phyloP scores from a whole-genome alignment of 2,329 filamentous ascomycete species.

The Ophiostoma piceae region DNA sequence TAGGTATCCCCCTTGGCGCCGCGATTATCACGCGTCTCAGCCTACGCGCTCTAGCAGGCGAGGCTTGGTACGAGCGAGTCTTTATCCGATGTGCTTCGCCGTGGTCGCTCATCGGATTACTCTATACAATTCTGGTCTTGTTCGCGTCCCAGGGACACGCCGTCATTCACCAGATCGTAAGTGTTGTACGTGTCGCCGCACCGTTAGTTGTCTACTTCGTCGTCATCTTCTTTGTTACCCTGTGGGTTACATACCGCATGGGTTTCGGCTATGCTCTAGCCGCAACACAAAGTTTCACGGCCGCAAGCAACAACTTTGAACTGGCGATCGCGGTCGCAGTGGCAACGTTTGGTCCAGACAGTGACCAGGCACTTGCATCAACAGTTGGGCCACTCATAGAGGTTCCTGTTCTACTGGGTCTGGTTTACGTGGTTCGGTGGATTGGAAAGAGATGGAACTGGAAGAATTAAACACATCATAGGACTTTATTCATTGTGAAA shows the following conservation, averaged over 20 bases:
- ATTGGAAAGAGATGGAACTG: too few relatives aligned
- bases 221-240: slow-evolving; percentile 65
- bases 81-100: slow-evolving; percentile 67
- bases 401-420: slow-evolving; percentile 69
- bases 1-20: slow-evolving; percentile 76
- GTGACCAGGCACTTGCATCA: slow-evolving; percentile 72
- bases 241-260: slow-evolving; percentile 56
- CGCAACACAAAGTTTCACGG: slow-evolving; percentile 78
- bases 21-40: slow-evolving; percentile 67
- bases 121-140: slow-evolving; percentile 82
- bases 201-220: slow-evolving; percentile 78
- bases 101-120: slow-evolving; percentile 71
- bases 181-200: slow-evolving; percentile 73
- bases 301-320: slow-evolving; percentile 90
- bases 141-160: slow-evolving; percentile 75
- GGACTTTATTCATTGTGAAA: too few relatives aligned
- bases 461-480: too few relatives aligned
- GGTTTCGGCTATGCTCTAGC: slow-evolving; percentile 68
- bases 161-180: slow-evolving; percentile 77
- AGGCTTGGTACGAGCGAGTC: slow-evolving; percentile 58
- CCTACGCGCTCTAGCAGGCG: slow-evolving; percentile 50
- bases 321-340: slow-evolving; percentile 84
- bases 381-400: slow-evolving; percentile 84
- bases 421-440: slow-evolving; percentile 60
- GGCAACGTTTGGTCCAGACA: slow-evolving; percentile 70